phyloP scores from a whole-genome alignment of 352 stramenopile genomes.

The Phytophthora boehmeriae region DNA sequence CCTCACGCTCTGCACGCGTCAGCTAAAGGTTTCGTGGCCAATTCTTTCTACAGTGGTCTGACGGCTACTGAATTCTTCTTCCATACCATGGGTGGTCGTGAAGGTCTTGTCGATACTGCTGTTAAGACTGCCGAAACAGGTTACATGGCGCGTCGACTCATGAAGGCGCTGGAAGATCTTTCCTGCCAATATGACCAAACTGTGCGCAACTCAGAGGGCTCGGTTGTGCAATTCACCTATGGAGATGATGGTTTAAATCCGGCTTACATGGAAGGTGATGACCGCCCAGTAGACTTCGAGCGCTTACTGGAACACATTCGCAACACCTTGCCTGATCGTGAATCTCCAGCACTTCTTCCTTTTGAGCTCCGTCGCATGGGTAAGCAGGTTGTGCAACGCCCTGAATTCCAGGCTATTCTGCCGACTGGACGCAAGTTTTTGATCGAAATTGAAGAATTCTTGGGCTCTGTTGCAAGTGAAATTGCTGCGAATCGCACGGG shows the following conservation, averaged over 20 bases:
- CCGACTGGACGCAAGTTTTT: constrained; percentile 91
- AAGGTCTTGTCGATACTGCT: constrained; percentile 99
- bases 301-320: constrained; percentile 92
- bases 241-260: constrained; percentile 99
- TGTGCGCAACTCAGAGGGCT: constrained; percentile 87
- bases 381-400: constrained; percentile 84
- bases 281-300: constrained; percentile 97
- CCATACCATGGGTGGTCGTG: constrained; percentile 99
- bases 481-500: constrained; percentile 58
- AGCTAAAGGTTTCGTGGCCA: constrained; percentile 99
- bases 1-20: constrained; percentile 93
- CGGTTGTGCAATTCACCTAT: constrained; percentile 99
- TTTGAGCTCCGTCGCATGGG: constrained; percentile 87
- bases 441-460: constrained; percentile 89
- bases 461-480: constrained; percentile 66
- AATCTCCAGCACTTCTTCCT: constrained; percentile 72
- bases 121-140: constrained; percentile 99
- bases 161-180: constrained; percentile 99
- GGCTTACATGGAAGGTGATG: constrained; percentile 95
- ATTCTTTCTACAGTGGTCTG: constrained; percentile 99
- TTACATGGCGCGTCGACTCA: constrained; percentile 99
- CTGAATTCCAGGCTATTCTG: constrained; percentile 84
- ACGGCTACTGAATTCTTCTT: constrained; percentile 99
- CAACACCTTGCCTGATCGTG: constrained; percentile 73
- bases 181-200: constrained; percentile 95